These are phyloP conservation scores for Ceratobasidium theobromae DNA, from an alignment of 1,284 basidiomycete genomes.

Conservation along the genomic window DNA sequence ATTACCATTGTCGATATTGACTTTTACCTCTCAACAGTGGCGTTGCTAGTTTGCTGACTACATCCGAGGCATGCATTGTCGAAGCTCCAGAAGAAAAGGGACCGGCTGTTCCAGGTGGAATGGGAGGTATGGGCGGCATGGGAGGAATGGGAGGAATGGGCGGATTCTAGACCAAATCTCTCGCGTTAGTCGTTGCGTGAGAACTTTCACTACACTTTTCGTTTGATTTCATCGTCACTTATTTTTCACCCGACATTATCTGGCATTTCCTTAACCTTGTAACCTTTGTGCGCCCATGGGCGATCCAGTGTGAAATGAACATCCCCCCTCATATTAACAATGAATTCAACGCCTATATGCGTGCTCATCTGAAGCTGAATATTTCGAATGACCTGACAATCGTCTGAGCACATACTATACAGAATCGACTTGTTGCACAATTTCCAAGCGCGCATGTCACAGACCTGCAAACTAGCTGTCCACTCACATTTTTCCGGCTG, in stretches of 20 bases:
- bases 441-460: no score
- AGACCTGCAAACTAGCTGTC: no score
- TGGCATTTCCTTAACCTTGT: neutral
- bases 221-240: constrained; percentile 8
- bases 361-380: no score
- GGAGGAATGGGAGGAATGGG: constrained; percentile 56
- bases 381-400: no score
- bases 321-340: constrained; percentile 7
- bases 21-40: constrained; percentile 46
- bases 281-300: neutral
- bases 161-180: constrained; percentile 3
- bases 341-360: no score
- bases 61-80: constrained; percentile 90
- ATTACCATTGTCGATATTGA: constrained; percentile 32
- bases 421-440: no score
- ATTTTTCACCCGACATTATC: constrained; percentile 17
- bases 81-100: constrained; percentile 86
- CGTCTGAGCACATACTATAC: no score
- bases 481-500: no score
- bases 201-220: neutral
- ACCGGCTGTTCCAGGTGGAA: constrained; percentile 48
- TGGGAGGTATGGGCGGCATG: constrained; percentile 55
- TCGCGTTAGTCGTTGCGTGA: neutral
- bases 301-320: neutral
- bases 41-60: constrained; percentile 89